Percentiles rank a stretch among this genome's conserved stretches.
phyloP scores from a whole-genome alignment of 768 basidiomycete genomes.

The Candolleomyces eurysporus region DNA sequence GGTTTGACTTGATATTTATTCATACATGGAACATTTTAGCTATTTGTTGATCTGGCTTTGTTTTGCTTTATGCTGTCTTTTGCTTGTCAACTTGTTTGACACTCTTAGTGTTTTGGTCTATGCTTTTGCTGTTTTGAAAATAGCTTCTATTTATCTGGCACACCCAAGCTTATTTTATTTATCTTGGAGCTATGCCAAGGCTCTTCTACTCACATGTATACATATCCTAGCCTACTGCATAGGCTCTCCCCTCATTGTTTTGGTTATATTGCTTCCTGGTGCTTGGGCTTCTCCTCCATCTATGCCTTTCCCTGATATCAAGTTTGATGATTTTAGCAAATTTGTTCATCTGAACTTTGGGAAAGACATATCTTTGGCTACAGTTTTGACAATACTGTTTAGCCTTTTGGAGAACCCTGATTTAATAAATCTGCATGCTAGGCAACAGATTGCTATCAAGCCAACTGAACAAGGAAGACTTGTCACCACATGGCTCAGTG shows the following conservation, averaged over 20 bases:
- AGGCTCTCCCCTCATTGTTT: neutral
- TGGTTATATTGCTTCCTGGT: neutral
- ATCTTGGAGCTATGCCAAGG: too few relatives aligned
- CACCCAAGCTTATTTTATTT: too few relatives aligned
- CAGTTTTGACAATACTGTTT: neutral
- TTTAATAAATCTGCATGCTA: neutral
- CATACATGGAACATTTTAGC: neutral
- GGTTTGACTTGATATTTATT: too few relatives aligned
- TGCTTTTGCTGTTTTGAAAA: neutral
- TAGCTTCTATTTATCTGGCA: too few relatives aligned
- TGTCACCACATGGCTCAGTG: conserved; percentile 3
- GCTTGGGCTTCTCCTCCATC: neutral
- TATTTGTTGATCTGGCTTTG: neutral
- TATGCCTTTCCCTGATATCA: neutral
- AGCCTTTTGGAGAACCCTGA: neutral
- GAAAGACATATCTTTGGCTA: neutral
- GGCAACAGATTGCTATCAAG: neutral
- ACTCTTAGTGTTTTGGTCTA: neutral
- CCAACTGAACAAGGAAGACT: neutral
- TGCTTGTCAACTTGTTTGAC: neutral
- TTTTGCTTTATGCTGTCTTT: neutral
- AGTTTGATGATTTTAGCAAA: neutral
- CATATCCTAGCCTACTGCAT: too few relatives aligned
- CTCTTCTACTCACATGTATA: too few relatives aligned
- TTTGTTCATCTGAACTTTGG: neutral